phyloP scores from a whole-genome alignment of 441 rosid genomes.

The Bocquillonia castaneifolia region DNA sequence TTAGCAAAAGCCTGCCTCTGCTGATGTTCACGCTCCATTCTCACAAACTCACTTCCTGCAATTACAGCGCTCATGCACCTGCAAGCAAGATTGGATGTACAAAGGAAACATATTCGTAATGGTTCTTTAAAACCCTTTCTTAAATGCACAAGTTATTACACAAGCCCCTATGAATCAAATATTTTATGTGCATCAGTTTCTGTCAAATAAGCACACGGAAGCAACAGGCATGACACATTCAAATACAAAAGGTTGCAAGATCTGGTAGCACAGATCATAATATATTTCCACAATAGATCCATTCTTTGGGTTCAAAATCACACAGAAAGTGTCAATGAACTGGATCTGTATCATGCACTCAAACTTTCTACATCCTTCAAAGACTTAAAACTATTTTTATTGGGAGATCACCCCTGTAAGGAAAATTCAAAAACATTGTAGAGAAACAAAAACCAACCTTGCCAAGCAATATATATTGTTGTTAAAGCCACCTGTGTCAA shows the following conservation, averaged over 20 bases:
- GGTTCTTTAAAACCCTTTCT: slow-evolving; percentile 2
- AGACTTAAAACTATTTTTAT: neutral
- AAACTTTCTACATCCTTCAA: neutral
- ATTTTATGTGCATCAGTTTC: neutral
- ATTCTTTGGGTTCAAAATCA: neutral
- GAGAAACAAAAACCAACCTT: slow-evolving; percentile 41
- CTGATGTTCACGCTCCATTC: slow-evolving; percentile 83
- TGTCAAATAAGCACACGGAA: neutral
- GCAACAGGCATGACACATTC: neutral
- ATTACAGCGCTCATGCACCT: slow-evolving; percentile 90
- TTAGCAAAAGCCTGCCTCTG: slow-evolving; percentile 66
- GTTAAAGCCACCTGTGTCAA: slow-evolving; percentile 92
- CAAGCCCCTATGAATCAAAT: neutral
- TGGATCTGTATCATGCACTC: neutral
- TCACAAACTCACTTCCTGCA: slow-evolving; percentile 81
- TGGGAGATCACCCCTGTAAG: neutral
- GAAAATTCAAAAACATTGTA: neutral
- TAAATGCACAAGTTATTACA: neutral
- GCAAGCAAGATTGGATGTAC: slow-evolving; percentile 29
- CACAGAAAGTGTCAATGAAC: neutral
- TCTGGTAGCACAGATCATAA: neutral
- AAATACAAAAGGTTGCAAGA: too few relatives aligned
- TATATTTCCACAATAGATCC: neutral
- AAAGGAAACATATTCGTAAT: neutral
- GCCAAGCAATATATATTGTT: slow-evolving; percentile 95